These are phyloP conservation scores for Rossbeevera mucosa DNA, from an alignment of 768 basidiomycete genomes.

Conservation along the genomic window DNA sequence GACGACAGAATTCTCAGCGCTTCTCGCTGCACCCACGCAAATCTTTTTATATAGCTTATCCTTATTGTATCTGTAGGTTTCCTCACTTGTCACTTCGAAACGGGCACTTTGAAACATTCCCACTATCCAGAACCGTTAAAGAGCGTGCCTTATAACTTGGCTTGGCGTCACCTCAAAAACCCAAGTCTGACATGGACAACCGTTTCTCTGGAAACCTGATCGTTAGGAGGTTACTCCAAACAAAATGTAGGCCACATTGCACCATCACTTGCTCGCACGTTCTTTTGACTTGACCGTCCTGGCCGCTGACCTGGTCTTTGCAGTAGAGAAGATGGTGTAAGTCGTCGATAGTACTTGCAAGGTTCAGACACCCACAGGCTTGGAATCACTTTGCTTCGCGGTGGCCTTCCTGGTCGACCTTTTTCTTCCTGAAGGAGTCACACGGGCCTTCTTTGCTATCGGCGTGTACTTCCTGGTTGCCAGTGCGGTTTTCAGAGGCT, in stretches of 20 bases:
- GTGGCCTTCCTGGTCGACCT: constrained; percentile 3
- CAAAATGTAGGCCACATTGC: background rate
- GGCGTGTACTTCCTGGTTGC: constrained; percentile 22
- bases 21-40: background rate
- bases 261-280: background rate
- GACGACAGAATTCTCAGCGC: constrained; percentile 4
- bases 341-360: background rate
- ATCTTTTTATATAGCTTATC: background rate
- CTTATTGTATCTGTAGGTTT: background rate
- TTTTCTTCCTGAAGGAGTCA: constrained; percentile 8
- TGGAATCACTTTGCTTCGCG: constrained; percentile 1
- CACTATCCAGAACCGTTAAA: background rate
- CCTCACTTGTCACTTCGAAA: background rate
- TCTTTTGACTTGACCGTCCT: background rate
- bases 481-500: background rate
- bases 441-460: constrained; percentile 22
- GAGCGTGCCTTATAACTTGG: background rate
- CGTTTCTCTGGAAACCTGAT: background rate
- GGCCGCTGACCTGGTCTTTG: constrained; percentile 1
- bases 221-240: background rate
- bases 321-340: background rate
- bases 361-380: constrained; percentile 6
- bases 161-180: background rate
- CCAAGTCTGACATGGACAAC: background rate
- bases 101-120: background rate